Conservation (phyloP, 805 yeast genomes). For the Zygoascus tannicola region DNA sequence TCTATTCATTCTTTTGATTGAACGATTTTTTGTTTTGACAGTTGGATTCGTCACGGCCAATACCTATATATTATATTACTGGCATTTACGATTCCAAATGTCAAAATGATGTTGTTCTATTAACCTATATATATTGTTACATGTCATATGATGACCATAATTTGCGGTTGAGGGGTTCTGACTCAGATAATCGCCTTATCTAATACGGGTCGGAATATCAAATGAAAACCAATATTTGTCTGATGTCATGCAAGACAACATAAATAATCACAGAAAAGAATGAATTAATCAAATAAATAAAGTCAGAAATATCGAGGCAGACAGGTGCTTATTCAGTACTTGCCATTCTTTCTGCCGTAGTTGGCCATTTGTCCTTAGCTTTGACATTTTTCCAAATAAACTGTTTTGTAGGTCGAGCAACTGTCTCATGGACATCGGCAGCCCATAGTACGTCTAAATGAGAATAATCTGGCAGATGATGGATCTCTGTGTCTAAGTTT, state of each 20-base stretch:
- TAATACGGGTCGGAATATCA: neutral
- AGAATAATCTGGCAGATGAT: conserved; percentile 53
- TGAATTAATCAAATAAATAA: too few species aligned
- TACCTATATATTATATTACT: too few species aligned
- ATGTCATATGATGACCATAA: conserved; percentile 6
- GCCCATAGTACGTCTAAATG: conserved; percentile 96
- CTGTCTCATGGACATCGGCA: conserved; percentile 52
- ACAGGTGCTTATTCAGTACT: too few species aligned
- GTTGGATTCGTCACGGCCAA: too few species aligned
- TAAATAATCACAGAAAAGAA: too few species aligned
- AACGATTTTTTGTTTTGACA: too few species aligned
- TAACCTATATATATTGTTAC: too few species aligned
- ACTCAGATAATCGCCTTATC: conserved; percentile 5
- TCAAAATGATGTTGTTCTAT: too few species aligned
- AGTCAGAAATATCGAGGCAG: too few species aligned
- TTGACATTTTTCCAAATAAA: conserved; percentile 20
- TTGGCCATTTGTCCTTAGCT: neutral
- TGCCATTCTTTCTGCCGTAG: neutral
- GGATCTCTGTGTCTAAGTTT: conserved; percentile 18
- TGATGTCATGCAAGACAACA: neutral
- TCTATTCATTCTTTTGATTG: too few species aligned
- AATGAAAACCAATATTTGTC: conserved; percentile 1
- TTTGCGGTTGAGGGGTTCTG: conserved; percentile 14
- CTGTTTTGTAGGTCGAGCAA: conserved; percentile 41
- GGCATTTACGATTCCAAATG: too few species aligned